These are phyloP conservation scores for Ligustrum vulgare DNA, from an alignment of 257 asterid genomes.

Conservation along the genomic window DNA sequence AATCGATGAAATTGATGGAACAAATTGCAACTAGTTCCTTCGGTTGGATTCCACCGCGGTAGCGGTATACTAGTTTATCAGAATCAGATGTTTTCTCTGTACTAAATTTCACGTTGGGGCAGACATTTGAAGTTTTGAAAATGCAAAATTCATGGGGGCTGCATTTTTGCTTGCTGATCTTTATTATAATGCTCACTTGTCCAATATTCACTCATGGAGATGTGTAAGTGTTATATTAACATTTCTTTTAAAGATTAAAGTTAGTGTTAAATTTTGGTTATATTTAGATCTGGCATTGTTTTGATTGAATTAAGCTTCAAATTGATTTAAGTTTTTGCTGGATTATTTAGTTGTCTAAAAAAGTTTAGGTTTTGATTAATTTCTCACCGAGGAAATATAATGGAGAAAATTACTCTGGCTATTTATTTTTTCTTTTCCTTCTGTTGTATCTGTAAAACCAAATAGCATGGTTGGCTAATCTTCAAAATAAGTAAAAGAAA, in stretches of 20 bases:
- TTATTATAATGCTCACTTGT: slow-evolving; percentile 8
- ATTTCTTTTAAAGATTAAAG: too few relatives aligned
- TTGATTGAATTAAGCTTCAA: background rate
- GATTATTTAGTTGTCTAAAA: background rate
- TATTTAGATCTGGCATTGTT: background rate
- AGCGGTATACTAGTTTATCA: too few relatives aligned
- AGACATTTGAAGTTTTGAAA: background rate
- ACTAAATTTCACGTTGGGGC: background rate
- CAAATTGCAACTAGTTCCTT: too few relatives aligned
- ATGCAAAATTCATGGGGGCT: background rate
- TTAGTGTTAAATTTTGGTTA: background rate
- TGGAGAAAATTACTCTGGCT: background rate
- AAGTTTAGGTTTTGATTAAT: background rate
- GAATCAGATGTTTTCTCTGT: background rate
- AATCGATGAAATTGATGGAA: too few relatives aligned
- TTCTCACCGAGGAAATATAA: background rate
- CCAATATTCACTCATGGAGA: slow-evolving; percentile 24
- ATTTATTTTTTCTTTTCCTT: background rate
- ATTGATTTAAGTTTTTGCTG: slow-evolving; percentile 18
- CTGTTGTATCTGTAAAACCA: background rate
- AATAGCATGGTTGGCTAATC: background rate
- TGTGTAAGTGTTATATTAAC: slow-evolving; percentile 31
- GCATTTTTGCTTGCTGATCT: slow-evolving; percentile 23
- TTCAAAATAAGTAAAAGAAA: background rate
- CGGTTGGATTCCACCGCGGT: too few relatives aligned